phyloP scores from a whole-genome alignment of 345 rosid species.

The Populus simonii region DNA sequence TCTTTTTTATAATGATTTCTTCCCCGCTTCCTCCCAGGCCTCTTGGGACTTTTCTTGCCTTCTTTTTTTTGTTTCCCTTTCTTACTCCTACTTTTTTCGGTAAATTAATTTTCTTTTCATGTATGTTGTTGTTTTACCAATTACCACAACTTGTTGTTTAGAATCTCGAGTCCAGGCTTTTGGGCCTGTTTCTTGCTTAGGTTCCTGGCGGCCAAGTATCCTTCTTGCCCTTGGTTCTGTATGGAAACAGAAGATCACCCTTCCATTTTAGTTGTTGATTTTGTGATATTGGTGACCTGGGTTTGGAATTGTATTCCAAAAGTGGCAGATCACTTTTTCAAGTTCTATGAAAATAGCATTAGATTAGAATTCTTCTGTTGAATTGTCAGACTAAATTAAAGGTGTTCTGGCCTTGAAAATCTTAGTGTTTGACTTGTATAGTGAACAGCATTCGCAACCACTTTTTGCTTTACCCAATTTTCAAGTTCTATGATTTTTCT shows the following conservation, averaged over 20 bases:
- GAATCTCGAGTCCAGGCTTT: neutral
- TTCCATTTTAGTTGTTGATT: neutral
- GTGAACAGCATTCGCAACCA: neutral
- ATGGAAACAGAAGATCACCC: neutral
- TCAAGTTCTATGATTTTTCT: neutral
- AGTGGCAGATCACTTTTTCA: slow-evolving; percentile 1
- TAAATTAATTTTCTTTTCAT: neutral
- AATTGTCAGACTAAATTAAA: slow-evolving; percentile 7
- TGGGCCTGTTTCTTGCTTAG: neutral
- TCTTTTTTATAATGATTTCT: too few species aligned
- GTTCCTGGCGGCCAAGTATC: neutral
- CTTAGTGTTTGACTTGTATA: slow-evolving; percentile 15
- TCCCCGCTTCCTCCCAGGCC: too few species aligned
- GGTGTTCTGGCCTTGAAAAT: slow-evolving; percentile 21
- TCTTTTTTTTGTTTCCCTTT: neutral
- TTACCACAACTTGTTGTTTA: too few species aligned
- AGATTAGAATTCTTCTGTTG: slow-evolving; percentile 8
- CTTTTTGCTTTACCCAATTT: neutral
- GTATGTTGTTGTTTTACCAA: too few species aligned
- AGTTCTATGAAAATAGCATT: neutral
- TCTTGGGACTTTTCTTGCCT: too few species aligned
- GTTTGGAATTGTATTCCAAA: slow-evolving; percentile 12
- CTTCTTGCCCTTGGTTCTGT: neutral
- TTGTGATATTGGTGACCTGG: neutral
- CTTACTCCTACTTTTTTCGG: neutral